A percentile compares a stretch with the other conserved stretches of the same genome.
Evolutionary conservation across 768 basidiomycete species (phyloP).

Genomic region (Mycena maculata): DNA sequence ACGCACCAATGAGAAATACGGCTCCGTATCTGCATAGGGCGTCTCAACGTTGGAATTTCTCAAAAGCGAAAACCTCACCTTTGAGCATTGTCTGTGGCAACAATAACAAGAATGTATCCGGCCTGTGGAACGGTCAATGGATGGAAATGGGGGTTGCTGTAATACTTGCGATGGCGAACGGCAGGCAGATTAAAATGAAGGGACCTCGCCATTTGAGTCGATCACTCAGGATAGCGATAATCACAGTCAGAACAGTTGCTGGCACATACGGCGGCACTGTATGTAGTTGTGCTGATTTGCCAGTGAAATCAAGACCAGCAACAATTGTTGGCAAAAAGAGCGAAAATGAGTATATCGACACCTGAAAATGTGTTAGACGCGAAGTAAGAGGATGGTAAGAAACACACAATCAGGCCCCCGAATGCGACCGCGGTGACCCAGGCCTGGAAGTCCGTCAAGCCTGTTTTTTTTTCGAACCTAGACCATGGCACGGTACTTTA

Average conservation of each 20-base stretch:
- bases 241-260: slow-evolving; percentile 67
- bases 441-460: slow-evolving; percentile 64
- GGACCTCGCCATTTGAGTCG: slow-evolving; percentile 68
- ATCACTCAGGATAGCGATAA: slow-evolving; percentile 65
- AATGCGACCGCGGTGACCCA: slow-evolving; percentile 75
- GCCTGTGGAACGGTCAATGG: slow-evolving; percentile 44
- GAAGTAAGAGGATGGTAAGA: background rate
- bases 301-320: slow-evolving; percentile 66
- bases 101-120: slow-evolving; percentile 61
- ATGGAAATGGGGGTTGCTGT: background rate
- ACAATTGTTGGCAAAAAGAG: slow-evolving; percentile 81
- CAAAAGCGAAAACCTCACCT: background rate
- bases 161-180: slow-evolving; percentile 58
- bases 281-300: slow-evolving; percentile 65
- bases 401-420: slow-evolving; percentile 66
- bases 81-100: slow-evolving; percentile 56
- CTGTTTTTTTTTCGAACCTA: slow-evolving; percentile 45
- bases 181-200: slow-evolving; percentile 68
- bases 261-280: slow-evolving; percentile 57
- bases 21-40: slow-evolving; percentile 55
- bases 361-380: slow-evolving; percentile 5
- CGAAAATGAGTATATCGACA: slow-evolving; percentile 69
- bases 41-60: background rate
- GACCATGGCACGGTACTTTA: background rate
- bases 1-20: slow-evolving; percentile 68